Evolutionary conservation across 108 stramenopile genomes (phyloP).

Genomic region (Pelagomonas calceolata): DNA sequence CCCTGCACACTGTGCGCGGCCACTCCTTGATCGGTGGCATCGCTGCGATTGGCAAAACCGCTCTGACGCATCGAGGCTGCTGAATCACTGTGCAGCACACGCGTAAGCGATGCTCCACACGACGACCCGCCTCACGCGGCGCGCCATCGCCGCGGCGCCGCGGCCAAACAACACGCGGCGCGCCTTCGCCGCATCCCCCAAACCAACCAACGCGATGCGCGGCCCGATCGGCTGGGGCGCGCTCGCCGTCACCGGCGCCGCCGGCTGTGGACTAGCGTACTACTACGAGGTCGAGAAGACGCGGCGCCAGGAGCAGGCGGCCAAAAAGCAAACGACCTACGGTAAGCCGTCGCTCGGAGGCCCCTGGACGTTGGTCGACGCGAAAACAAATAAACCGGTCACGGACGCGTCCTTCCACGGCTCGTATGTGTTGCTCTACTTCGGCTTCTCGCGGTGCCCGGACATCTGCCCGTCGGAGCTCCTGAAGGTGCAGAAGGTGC

Average conservation of each 20-base stretch:
- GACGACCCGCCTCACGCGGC: no score
- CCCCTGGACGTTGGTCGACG: not conserved
- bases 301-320: not conserved
- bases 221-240: not conserved
- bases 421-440: slow-evolving; percentile 68
- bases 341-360: not conserved
- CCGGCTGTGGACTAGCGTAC: not conserved
- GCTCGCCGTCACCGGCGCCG: not conserved
- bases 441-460: slow-evolving; percentile 98
- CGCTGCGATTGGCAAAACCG: no score
- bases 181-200: no score
- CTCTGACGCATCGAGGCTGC: no score
- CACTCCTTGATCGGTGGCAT: no score
- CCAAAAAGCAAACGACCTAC: not conserved
- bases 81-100: no score
- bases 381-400: not conserved
- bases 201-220: no score
- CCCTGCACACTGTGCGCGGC: no score
- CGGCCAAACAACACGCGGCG: no score
- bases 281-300: not conserved
- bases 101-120: no score
- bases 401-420: slow-evolving; percentile 5
- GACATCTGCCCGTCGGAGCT: slow-evolving; percentile 99
- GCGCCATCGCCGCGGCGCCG: no score
- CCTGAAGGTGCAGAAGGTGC: slow-evolving; percentile 85